Evolutionary conservation across 2,329 filamentous ascomycete genomes (phyloP), one percentile per base, ranked within the genome.

Genomic region (Huntiella bhutanensis): DNA sequence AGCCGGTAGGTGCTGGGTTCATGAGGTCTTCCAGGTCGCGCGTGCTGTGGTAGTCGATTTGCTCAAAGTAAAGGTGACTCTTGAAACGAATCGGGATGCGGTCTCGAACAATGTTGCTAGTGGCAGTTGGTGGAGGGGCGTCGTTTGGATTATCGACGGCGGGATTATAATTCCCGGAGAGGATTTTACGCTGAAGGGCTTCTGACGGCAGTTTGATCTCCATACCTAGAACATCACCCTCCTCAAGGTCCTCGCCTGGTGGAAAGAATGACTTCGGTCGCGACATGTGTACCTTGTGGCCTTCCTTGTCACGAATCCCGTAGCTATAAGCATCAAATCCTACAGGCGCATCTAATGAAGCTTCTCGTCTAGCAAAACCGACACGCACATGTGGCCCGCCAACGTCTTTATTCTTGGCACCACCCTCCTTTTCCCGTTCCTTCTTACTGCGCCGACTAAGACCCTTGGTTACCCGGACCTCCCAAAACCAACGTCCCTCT

Each of bases 81-180:
- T 94, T 95, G 67, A 93, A 92, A 7, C 87, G 78, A 53, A 96
- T 93, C 1, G 91, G 87, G 39, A 95, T 85, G 42, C 91, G 82
- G 60, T 98, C 92, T 51, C 92, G 84, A 50, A 98, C 83, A 51
- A 96, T 82, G 59, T 96, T 91, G 12, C 75, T 64, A 0, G 73
- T 72, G 51, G 74, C 70, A n/a, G 71, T 68, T 1, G 71, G 67
- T 38, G 43, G 41, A 4, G 35, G 35, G 36, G 41, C 39, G n/a
- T 41, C 12, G 36, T 69, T 63, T 6, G 28, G 19, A 1, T 74
- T 58, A 56, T 95, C 87, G 1, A 87, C 76, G 2, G 82, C 77
- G 1, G 85, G 84, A 57, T 95, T 93, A 64, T 88, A 95, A 41
- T 80, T 77, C 7, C 86, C 86, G 48, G 81, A 74, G 32, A 93